Base-by-base conservation (phyloP, 345 rosid genomes). In the Raphanus raphanistrum region DNA sequence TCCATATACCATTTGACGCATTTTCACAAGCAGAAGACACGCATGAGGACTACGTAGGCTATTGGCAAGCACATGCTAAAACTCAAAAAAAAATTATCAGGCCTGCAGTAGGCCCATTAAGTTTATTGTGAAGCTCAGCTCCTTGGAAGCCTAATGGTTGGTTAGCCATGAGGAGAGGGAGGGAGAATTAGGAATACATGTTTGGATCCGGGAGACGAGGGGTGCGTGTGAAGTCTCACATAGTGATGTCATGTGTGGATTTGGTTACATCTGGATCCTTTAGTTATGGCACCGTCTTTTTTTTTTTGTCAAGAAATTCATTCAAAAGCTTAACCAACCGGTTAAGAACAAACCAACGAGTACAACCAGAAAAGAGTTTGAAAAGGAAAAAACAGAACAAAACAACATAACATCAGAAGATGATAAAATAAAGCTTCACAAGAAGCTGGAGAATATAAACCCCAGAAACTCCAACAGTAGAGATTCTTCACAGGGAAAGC, bases 71-170 rank as follows among this genome's bases (percentile, higher is more conserved):
- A 16, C 21, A 6, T 66, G 32, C 12, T 21, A 50, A 50, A 69
- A 45, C 29, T 7, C 63, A 62, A 61, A 27, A 15, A 27, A 15
- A 26, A 21, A n/a, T 8, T 16, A 52, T 3, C 8, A 50, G 38
- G 74, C 65, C 70, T 69, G 2, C 28, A 10, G 55, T 41, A 15
- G 70, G 70, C 80, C 33, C 43, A 35, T 35, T 35, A 54, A 26
- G 57, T 32, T 26, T 67, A n/a, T 45, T 45, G 58, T 7, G 58
- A 67, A 45, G 21, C 54, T 63, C 64, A 68, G 33, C 54, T 50
- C 57, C 8, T 5, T 2, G 8, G 59, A 54, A 54, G 59, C 57
- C 59, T 54, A 6, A 32, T 48, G 50, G 59, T 7, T 62, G 50
- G 59, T 7, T 62, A 45, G 43, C 2, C 63, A 11, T 15, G 45